Evolutionary conservation across 2,329 filamentous ascomycete species (phyloP), one percentile per base, ranked within the genome.

Genomic region (Domatiomyces catenatus): DNA sequence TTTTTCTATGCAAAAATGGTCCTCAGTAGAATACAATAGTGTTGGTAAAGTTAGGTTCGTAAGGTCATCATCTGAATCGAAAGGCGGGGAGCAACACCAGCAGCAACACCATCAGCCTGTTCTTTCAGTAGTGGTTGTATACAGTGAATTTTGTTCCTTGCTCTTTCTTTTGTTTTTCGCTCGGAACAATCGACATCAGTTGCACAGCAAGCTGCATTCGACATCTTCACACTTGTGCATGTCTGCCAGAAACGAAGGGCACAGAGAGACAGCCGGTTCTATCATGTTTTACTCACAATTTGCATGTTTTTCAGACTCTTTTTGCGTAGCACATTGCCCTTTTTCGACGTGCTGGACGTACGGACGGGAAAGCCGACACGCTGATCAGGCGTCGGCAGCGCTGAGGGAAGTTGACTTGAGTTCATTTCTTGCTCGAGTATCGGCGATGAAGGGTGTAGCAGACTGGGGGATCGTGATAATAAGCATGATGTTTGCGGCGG

Each of bases 261-360:
- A 12, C 44, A 45, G 44, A 22, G 15, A 22, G 24, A 45, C 19
- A 18, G 15, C 32, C 32, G 10, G 32, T 4, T 15, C 32, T 15
- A 39, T 39, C 32, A 39, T 12, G 32, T 39, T 15, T 48, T 24
- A 22, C n/a, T 24, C n/a, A 43, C 42, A 22, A 44, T 24, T 45
- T 44, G 15, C 48, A 45, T 20, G 18, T 39, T 42, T 26, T 24
- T 44, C 5, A 49, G 36, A 42, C 48, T 49, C 42, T 49, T 49
- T 18, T 49, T 49, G 6, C 39, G 22, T 7, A 49, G 42, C 10
- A 44, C 43, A 8, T 44, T 49, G 48, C 48, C 43, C 8, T 49
- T 49, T 42, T 42, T 44, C 5, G 24, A 18, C 24, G 12, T 3
- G 45, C 45, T 47, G 26, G 20, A 10, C 19, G 45, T 24, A 10